phyloP scores from a whole-genome alignment of 169 alveolate species.

The Cytauxzoon felis region DNA sequence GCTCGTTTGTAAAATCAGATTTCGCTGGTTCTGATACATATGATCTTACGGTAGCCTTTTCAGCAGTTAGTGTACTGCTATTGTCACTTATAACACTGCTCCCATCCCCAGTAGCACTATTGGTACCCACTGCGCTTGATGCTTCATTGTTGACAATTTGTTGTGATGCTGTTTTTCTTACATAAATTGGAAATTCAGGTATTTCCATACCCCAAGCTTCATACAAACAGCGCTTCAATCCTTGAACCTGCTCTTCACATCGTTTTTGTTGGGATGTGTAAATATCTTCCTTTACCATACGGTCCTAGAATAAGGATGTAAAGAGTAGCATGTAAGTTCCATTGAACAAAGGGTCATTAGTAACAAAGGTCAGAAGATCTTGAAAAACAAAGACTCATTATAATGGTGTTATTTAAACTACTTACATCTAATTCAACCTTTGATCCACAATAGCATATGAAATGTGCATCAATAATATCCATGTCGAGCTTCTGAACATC shows the following conservation, averaged over 20 bases:
- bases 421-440: constrained; percentile 69
- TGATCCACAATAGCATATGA: constrained; percentile 69
- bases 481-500: constrained; percentile 69
- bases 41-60: constrained; percentile 17
- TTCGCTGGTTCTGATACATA: constrained; percentile 21
- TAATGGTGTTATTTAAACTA: background rate
- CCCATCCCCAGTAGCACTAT: constrained; percentile 37
- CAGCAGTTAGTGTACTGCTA: constrained; percentile 16
- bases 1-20: background rate
- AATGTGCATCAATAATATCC: constrained; percentile 72
- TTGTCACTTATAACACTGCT: constrained; percentile 47
- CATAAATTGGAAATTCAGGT: constrained; percentile 44
- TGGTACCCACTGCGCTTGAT: constrained; percentile 20
- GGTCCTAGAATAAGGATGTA: constrained; percentile 30
- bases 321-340: background rate
- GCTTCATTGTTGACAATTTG: background rate
- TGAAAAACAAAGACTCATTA: no score
- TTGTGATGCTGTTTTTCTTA: constrained; percentile 6
- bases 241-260: constrained; percentile 57
- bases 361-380: background rate
- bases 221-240: constrained; percentile 33
- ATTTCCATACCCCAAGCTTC: constrained; percentile 68
- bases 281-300: constrained; percentile 34
- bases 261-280: constrained; percentile 63
- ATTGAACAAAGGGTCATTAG: background rate